These are phyloP conservation scores for Lasiodiplodia citricola DNA, from an alignment of 2,329 filamentous ascomycete species.

Conservation along the genomic window DNA sequence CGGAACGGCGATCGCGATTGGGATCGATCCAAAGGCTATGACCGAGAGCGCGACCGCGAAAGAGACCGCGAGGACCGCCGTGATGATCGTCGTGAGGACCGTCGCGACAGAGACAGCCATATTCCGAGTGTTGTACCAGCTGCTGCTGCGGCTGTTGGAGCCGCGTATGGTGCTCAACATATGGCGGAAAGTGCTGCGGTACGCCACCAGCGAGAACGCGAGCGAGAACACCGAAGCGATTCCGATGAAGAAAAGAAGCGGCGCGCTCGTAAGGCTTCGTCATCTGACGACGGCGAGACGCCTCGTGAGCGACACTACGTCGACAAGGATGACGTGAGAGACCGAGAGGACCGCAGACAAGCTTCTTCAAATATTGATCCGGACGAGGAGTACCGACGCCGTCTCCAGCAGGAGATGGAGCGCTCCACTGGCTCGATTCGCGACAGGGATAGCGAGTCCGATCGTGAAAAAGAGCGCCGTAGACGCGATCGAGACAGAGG, in stretches of 20 bases:
- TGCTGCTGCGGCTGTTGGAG: constrained; percentile 36
- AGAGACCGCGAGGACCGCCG: constrained; percentile 29
- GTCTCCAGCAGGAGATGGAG: constrained; percentile 53
- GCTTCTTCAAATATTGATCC: constrained; percentile 47
- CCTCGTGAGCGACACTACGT: constrained; percentile 41
- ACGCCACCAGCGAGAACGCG: constrained; percentile 15
- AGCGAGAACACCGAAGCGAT: constrained; percentile 5
- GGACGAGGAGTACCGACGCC: constrained; percentile 58
- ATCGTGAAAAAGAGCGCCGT: constrained; percentile 40
- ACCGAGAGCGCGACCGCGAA: constrained; percentile 29
- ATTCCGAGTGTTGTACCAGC: constrained; percentile 28
- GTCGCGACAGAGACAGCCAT: constrained; percentile 30
- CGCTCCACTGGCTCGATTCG: constrained; percentile 36
- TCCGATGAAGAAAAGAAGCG: constrained; percentile 36
- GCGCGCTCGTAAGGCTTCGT: constrained; percentile 32
- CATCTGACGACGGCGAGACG: constrained; percentile 43
- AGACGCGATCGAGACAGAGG: constrained; percentile 38
- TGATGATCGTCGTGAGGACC: constrained; percentile 39
- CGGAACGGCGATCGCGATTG: constrained; percentile 29
- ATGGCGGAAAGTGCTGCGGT: constrained; percentile 30
- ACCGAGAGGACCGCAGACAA: constrained; percentile 37
- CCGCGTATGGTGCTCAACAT: constrained; percentile 24
- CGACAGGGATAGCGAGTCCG: constrained; percentile 38
- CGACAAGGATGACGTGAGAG: constrained; percentile 33
- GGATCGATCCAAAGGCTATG: constrained; percentile 26